Percentiles rank a stretch among this genome's conserved stretches.
phyloP scores from a whole-genome alignment of 2,329 filamentous ascomycete genomes.

The Cytospora mali region DNA sequence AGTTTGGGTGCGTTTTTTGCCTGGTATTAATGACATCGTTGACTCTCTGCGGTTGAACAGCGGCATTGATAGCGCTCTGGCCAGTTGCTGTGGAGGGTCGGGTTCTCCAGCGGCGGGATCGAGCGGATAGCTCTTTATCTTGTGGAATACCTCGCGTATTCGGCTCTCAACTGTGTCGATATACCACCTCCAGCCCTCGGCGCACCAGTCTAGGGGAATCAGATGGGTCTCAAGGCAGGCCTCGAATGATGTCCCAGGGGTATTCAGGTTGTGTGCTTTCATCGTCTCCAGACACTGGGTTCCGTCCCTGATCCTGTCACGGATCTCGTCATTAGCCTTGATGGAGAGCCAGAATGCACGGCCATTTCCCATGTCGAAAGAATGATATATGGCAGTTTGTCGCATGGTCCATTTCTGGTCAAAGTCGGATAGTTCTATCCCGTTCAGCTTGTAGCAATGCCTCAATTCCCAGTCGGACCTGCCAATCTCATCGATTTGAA shows the following conservation, averaged over 20 bases:
- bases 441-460: conserved; percentile 9
- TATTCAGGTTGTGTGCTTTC: background rate
- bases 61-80: background rate
- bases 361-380: conserved; percentile 20
- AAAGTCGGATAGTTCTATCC: background rate
- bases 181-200: background rate
- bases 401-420: conserved; percentile 15
- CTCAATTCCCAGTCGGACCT: conserved; percentile 10
- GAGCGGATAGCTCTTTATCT: background rate
- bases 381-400: conserved; percentile 17
- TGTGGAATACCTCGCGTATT: background rate
- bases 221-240: conserved; percentile 4
- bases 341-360: conserved; percentile 14
- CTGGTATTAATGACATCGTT: no score
- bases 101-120: background rate
- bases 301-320: conserved; percentile 4
- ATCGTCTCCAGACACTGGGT: conserved; percentile 4
- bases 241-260: background rate
- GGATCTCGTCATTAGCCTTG: conserved; percentile 17
- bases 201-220: conserved; percentile 6
- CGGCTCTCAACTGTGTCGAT: conserved; percentile 1
- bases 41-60: no score
- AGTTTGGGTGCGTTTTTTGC: no score
- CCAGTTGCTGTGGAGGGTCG: background rate
- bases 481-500: background rate